Evolutionary conservation across 2,329 filamentous ascomycete genomes (phyloP), one percentile per base, ranked within the genome.

Genomic region (Fusarium denticulatum): DNA sequence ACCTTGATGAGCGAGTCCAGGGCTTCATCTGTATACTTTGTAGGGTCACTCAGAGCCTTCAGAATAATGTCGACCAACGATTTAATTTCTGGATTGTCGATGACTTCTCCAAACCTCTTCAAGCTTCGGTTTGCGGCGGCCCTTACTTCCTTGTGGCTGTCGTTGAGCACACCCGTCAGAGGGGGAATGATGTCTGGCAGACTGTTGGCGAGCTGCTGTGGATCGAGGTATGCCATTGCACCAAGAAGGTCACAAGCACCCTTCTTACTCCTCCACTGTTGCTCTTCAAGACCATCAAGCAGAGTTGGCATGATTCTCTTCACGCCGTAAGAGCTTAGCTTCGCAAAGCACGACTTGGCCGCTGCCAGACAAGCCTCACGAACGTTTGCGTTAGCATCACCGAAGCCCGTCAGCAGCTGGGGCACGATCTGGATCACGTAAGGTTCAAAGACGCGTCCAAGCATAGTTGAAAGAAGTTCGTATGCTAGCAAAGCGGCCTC

Each of bases 241-340:
- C 96, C 96, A 20, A 99, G 88, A 32, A 97, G 91, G 80, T 99
- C 96, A 80, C 96, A 99, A 60, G 96, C 96, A 76, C 97, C 96
- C 85, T 97, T 97, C 84, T 99, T 98, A 85, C 95, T 98, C 79
- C 96, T 93, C 96, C 96, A 99, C 82, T 98, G 96, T 60, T 94
- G 91, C 73, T 99, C 96, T 73, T 98, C 95, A 15, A 99, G 89
- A 65, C 97, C 96, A 73, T 96, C 92, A 6, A 99, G 88, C 13
- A 99, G 88, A 18, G 94, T 97, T 7, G 96, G 96, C 73, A 99
- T 86, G 72, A 99, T 95, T 79, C 96, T 89, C 84, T 97, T 97
- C 67, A 99, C 97, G 81, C 96, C 96, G 77, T 94, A 99, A 0
- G 96, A 98, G 83, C 95, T 98, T 63, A 99, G 85, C 76, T 92